Conservation (phyloP, 108 stramenopile genomes). For the Schizochytrium sp. region DNA sequence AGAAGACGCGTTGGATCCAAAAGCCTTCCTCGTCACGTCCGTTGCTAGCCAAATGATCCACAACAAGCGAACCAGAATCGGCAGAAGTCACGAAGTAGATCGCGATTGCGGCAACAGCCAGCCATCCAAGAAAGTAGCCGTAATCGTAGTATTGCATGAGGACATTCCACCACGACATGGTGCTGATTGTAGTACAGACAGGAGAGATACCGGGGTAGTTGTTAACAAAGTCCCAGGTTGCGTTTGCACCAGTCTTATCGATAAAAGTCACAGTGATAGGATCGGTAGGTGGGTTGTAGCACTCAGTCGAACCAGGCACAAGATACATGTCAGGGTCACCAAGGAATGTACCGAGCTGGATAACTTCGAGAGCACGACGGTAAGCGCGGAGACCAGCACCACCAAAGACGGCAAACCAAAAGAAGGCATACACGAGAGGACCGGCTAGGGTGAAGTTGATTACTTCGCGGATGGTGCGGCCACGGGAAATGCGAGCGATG, state of each 20-base stretch:
- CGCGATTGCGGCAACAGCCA: constrained; percentile 71
- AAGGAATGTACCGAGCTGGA: constrained; percentile 42
- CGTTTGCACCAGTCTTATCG: constrained; percentile 14
- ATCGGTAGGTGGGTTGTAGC: constrained; percentile 77
- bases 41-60: constrained; percentile 78
- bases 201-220: constrained; percentile 33
- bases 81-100: constrained; percentile 80
- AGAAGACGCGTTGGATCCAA: constrained; percentile 77
- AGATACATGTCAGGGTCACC: constrained; percentile 68
- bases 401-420: constrained; percentile 78
- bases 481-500: constrained; percentile 79
- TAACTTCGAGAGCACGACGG: constrained; percentile 60
- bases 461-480: constrained; percentile 74
- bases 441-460: constrained; percentile 68
- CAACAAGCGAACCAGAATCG: constrained; percentile 80
- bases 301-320: constrained; percentile 61
- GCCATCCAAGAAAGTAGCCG: constrained; percentile 71
- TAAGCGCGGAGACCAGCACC: constrained; percentile 78
- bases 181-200: constrained; percentile 43
- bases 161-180: constrained; percentile 75
- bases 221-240: constrained; percentile 15
- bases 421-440: constrained; percentile 71
- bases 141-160: constrained; percentile 74
- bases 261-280: constrained; percentile 63
- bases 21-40: constrained; percentile 74